A percentile compares a stretch with the other conserved stretches of the same genome.
Evolutionary conservation across 768 basidiomycete genomes (phyloP).

Genomic region (Tulasnella sp.): DNA sequence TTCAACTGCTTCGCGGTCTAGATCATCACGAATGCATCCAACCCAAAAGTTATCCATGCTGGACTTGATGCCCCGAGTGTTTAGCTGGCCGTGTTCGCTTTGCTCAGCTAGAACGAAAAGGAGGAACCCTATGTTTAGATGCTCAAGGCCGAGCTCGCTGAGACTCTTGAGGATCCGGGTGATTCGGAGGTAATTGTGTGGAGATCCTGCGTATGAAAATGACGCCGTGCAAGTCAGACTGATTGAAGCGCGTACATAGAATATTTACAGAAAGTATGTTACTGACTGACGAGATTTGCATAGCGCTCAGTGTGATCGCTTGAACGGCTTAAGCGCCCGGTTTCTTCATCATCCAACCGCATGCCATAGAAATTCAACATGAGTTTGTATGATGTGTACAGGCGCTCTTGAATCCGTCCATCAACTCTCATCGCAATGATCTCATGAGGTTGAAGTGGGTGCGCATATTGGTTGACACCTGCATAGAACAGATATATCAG

Average conservation of each 20-base stretch:
- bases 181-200: constrained; percentile 69
- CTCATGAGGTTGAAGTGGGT: constrained; percentile 58
- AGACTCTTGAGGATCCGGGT: constrained; percentile 67
- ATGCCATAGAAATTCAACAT: constrained; percentile 80
- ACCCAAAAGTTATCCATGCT: constrained; percentile 78
- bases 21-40: constrained; percentile 54
- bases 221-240: neutral
- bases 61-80: constrained; percentile 32
- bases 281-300: constrained; percentile 55
- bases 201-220: constrained; percentile 42
- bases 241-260: neutral
- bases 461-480: constrained; percentile 48
- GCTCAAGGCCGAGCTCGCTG: constrained; percentile 58
- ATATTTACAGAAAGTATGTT: neutral
- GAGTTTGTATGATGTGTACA: constrained; percentile 51
- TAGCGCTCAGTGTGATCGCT: constrained; percentile 42
- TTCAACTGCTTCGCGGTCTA: constrained; percentile 46
- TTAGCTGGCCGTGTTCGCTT: constrained; percentile 44
- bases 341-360: constrained; percentile 44
- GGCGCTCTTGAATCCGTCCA: constrained; percentile 36
- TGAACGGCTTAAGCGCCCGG: constrained; percentile 47
- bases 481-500: neutral
- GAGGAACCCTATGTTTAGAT: constrained; percentile 51
- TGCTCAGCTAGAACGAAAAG: constrained; percentile 61
- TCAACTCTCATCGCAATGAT: constrained; percentile 44